Evolutionary conservation across 2,329 filamentous ascomycete genomes (phyloP), one percentile per base, ranked within the genome.

Genomic region (Penicillium frequentans): DNA sequence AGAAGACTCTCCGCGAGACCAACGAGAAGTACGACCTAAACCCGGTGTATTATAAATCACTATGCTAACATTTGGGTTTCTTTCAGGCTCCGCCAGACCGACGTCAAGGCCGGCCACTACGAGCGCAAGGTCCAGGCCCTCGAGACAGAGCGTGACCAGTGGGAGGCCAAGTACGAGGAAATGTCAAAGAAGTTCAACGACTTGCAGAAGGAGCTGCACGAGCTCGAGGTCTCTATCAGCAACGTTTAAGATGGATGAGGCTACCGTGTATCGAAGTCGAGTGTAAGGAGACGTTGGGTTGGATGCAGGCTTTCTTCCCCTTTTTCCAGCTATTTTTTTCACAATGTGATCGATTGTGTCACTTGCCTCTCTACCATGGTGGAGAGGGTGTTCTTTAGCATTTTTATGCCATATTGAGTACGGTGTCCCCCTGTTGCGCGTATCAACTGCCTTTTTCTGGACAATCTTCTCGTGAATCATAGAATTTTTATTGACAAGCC

Each of bases 61-160:
- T 51, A 26, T 49, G 49, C 63, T 64, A 29, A 63, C 62, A 13
- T 43, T 4, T 46, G 26, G 63, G 52, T 64, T 62, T 37, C 54
- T 50, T n/a, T 55, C 60, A 99, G 95, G 82, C 91, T 98, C 74
- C 93, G 95, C 77, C 93, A 96, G 83, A 97, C 95, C 81, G 95
- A 99, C 77, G 92, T 98, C 81, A 98, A 98, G 85, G 93, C 93
- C 73, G 95, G 93, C 71, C 93, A 99, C 83, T 98, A 93, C 80
- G 95, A 99, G 84, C 95, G 95, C 81, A 98, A 98, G 85, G 95
- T 98, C 69, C 91, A 97, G 80, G 93, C 95, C 71, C 88, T 97
- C 73, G 95, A 99, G 82, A 83, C 86, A 73, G 86, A 93, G 76
- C 90, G 91, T 71, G 92, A 97, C 79, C 87, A 93, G 79, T 97